Evolutionary conservation across 1,284 basidiomycete genomes (phyloP), one percentile per base, ranked within the genome.

Genomic region (Rhodotorula sp.): DNA sequence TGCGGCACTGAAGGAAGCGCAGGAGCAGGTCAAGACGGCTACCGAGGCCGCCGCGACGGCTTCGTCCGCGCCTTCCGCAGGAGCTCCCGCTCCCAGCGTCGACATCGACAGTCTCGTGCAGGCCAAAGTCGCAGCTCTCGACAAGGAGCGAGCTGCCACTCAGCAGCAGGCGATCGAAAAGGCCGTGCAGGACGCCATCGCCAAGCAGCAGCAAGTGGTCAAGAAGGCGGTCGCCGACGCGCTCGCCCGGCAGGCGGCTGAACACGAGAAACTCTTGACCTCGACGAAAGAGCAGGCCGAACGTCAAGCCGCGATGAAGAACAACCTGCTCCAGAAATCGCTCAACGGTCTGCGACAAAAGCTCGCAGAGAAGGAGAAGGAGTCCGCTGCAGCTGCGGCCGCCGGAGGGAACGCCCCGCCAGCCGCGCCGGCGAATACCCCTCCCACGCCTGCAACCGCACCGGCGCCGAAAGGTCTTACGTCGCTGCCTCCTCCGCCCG

Each of bases 81-180:
- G n/a, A 29, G 43, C 67, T 6, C 14, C 62, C 5, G 49, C 72
- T 0, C 56, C 69, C 0, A 26, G 64, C 21, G 66, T 68, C 10
- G 29, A 67, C 65, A 58, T 76, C 60, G 75, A 74, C 7, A 64
- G 58, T 5, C 64, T 76, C 60, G 75, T 76, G 34, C 43, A 68
- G 39, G 70, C 63, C 23, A 76, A 76, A 58, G 59, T 76, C 47
- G 67, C 64, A 34, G 61, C 54, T 1, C 34, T 69, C 57, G 75
- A 76, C 48, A 65, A 61, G 48, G 68, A 70, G 16, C 72, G 70
- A 6, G 29, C 64, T 2, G 64, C 58, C 6, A 48, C 66, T 6
- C 72, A 72, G 46, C 43, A 67, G 58, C 29, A 68, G 51, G 73
- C 75, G 43, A 64, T 74, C 63, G 57, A 66, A 47, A 69, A 65